Base-by-base conservation (phyloP, 805 yeast genomes). In the Maudiozyma turicensis region DNA sequence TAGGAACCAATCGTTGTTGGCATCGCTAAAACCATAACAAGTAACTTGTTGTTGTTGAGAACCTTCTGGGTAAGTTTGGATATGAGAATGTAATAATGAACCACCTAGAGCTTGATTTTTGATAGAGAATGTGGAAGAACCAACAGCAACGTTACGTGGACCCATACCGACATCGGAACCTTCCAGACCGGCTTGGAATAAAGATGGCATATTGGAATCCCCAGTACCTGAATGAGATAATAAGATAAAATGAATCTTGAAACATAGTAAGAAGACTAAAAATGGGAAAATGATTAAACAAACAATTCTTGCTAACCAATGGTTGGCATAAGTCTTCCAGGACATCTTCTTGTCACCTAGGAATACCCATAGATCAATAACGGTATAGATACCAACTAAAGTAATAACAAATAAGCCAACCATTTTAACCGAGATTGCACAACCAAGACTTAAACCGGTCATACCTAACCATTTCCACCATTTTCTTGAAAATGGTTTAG, bases 381-480 rank as follows among this genome's bases (percentile, higher is more conserved):
- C 73, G 20, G 96, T 89, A 68, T 91, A 86, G 53, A 88, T 77
- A 42, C 99, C 99, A 46, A 93, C 88, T 54, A 89, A 71, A 26
- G 87, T 68, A 50, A 95, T 90, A 53, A 87, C 87, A 61, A 93
- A 87, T 48, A 91, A 74, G 58, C 99, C 99, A 50, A 93, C 98
- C 95, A 90, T 88, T 69, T 93, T 93, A 48, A 89, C 95, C 26
- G 95, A 84, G 61, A 91, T 83, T 26, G 90, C 86, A 66, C 93
- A 86, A 40, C 99, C 98, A 59, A 93, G 80, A 45, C 80, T 73
- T 46, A 89, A 69, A 56, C 99, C 99, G 8, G 95, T 85, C 51
- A 85, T 70, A 31, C 84, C 61, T 46, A 93, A 70, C 96, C 97
- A 90, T 64, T 81, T 80, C 95, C 95, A 93, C 99, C 99, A 93